phyloP scores from a whole-genome alignment of 2,329 filamentous ascomycete genomes.

The Cladosporium velox region DNA sequence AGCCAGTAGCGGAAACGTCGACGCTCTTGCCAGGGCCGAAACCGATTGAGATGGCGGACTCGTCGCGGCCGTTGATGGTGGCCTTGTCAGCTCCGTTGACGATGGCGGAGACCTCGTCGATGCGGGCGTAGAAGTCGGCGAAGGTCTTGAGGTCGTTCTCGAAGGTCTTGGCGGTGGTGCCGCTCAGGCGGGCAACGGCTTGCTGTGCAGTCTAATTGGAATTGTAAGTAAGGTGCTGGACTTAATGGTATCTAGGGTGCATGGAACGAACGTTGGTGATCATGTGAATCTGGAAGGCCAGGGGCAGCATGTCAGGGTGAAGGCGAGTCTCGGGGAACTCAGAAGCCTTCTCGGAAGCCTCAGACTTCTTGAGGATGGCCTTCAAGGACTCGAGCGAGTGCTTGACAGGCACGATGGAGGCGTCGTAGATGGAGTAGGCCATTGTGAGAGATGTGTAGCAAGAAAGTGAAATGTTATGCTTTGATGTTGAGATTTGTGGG shows the following conservation, averaged over 20 bases:
- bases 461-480: background rate
- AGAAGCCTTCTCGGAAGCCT: slow-evolving; percentile 8
- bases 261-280: slow-evolving; percentile 13
- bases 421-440: slow-evolving; percentile 17
- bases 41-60: slow-evolving; percentile 20
- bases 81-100: slow-evolving; percentile 48
- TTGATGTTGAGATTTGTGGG: background rate
- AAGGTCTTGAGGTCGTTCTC: slow-evolving; percentile 53
- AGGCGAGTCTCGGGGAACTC: slow-evolving; percentile 11
- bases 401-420: slow-evolving; percentile 18
- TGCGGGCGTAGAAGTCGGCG: slow-evolving; percentile 50
- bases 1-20: slow-evolving; percentile 49
- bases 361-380: slow-evolving; percentile 17
- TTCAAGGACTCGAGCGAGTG: slow-evolving; percentile 18
- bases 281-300: slow-evolving; percentile 19
- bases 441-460: background rate
- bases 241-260: background rate
- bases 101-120: slow-evolving; percentile 51
- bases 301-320: slow-evolving; percentile 19
- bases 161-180: slow-evolving; percentile 11
- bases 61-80: slow-evolving; percentile 47
- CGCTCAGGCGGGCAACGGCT: slow-evolving; percentile 15
- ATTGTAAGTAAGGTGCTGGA: background rate
- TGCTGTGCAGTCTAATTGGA: slow-evolving; percentile 6
- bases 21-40: slow-evolving; percentile 19